phyloP scores from a whole-genome alignment of 306 rosid species.

The Biancaea sappan region DNA sequence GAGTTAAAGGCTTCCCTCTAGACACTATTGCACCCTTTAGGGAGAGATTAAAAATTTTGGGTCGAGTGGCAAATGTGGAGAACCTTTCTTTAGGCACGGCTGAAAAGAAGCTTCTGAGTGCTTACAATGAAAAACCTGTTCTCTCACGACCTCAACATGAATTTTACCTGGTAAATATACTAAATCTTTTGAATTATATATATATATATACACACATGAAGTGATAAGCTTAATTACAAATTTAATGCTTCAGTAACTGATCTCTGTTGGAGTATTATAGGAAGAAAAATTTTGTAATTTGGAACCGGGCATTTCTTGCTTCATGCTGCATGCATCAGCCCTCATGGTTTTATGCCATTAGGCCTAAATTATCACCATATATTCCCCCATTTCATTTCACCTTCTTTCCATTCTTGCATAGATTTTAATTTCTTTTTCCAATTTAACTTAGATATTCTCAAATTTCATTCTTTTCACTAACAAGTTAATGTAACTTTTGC shows the following conservation, averaged over 20 bases:
- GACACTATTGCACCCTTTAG: constrained; percentile 85
- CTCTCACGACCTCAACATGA: constrained; percentile 98
- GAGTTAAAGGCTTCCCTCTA: constrained; percentile 90
- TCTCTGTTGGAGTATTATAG: background rate
- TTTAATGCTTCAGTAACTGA: background rate
- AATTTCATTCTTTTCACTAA: background rate
- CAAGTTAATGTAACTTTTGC: background rate
- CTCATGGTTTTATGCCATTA: no score
- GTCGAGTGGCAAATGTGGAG: constrained; percentile 77
- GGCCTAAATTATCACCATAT: no score
- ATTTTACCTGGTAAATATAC: constrained; percentile 70
- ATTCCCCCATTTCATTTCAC: background rate
- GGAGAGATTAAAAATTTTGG: constrained; percentile 90
- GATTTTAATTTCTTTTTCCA: background rate
- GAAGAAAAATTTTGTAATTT: background rate
- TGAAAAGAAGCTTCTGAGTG: constrained; percentile 87
- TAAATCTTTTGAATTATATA: background rate
- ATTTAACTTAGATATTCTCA: background rate
- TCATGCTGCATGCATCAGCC: no score
- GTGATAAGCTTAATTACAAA: background rate
- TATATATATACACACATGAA: background rate
- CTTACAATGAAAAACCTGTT: constrained; percentile 96
- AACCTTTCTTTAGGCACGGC: constrained; percentile 75
- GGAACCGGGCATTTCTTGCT: no score
- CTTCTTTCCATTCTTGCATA: background rate